phyloP scores from a whole-genome alignment of 139 green algal species.

The Micromonas pusilla region DNA sequence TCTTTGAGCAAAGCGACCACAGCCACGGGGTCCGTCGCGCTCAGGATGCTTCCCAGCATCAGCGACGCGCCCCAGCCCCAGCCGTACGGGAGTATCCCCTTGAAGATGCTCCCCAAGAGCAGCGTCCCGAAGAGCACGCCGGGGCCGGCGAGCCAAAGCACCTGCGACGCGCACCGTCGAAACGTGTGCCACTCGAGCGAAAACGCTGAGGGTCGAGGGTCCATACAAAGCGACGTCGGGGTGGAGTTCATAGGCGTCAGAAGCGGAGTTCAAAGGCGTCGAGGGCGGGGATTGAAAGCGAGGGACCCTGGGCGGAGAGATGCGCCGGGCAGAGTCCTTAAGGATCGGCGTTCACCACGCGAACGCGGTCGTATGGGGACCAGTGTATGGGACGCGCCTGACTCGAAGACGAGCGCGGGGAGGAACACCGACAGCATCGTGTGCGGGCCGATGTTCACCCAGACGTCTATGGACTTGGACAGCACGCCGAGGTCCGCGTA shows the following conservation, averaged over 20 bases:
- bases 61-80: slow-evolving; percentile 48
- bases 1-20: slow-evolving; percentile 60
- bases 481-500: slow-evolving; percentile 3
- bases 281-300: no score
- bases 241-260: no score
- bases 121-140: slow-evolving; percentile 47
- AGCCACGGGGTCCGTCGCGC: slow-evolving; percentile 66
- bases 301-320: no score
- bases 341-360: no score
- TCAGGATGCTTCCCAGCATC: slow-evolving; percentile 48
- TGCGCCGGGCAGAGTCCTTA: no score
- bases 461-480: slow-evolving; percentile 13
- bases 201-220: no score
- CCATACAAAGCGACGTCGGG: no score
- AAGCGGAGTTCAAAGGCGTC: no score
- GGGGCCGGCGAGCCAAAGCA: slow-evolving; percentile 42
- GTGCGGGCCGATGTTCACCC: slow-evolving; percentile 49
- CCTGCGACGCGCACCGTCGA: slow-evolving; percentile 25
- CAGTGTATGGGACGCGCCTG: no score
- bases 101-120: slow-evolving; percentile 46
- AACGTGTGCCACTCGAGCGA: slow-evolving; percentile 51
- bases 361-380: slow-evolving; percentile 8
- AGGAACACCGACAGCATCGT: slow-evolving; percentile 55
- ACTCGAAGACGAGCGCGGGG: slow-evolving; percentile 48
- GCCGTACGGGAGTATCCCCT: slow-evolving; percentile 53